Conservation (phyloP, 116 monocot species). For the Posidonia oceanica region DNA sequence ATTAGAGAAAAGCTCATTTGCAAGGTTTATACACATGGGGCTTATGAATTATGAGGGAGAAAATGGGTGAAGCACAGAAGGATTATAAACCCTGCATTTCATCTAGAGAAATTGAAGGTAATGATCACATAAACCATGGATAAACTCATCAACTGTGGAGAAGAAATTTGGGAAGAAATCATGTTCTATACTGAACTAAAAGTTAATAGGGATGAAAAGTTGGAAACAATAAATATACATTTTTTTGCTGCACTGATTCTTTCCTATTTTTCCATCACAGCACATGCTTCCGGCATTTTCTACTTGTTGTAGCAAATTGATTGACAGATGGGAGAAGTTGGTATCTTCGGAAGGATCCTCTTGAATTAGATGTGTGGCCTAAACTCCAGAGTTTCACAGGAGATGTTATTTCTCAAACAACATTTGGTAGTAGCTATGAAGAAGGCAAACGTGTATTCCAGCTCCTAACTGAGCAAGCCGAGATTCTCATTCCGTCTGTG, state of each 20-base stretch:
- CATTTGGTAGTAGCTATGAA: slow-evolving; percentile 44
- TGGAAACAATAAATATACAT: too few relatives aligned
- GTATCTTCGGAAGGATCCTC: slow-evolving; percentile 16
- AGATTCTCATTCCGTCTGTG: slow-evolving; percentile 4
- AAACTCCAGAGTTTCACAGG: slow-evolving; percentile 38
- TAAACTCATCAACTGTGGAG: too few relatives aligned
- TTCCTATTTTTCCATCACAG: slow-evolving; percentile 2
- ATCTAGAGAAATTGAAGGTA: slow-evolving; percentile 44
- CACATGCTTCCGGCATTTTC: slow-evolving; percentile 43
- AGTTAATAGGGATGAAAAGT: too few relatives aligned
- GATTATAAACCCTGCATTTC: slow-evolving; percentile 44
- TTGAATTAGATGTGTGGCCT: slow-evolving; percentile 19
- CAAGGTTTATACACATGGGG: slow-evolving; percentile 3
- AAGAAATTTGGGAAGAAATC: too few relatives aligned
- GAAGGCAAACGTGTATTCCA: slow-evolving; percentile 39
- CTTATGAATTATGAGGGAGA: slow-evolving; percentile 24
- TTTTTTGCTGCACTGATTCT: too few relatives aligned
- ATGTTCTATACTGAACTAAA: too few relatives aligned
- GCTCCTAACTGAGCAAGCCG: slow-evolving; percentile 28
- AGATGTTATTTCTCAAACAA: slow-evolving; percentile 41
- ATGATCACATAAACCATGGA: neutral
- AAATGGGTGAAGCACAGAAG: slow-evolving; percentile 35
- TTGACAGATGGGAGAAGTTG: slow-evolving; percentile 34
- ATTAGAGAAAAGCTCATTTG: neutral
- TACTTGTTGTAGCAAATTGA: slow-evolving; percentile 24